Evolutionary conservation across 106 monocot genomes (phyloP).

Genomic region (Allium fistulosum): DNA sequence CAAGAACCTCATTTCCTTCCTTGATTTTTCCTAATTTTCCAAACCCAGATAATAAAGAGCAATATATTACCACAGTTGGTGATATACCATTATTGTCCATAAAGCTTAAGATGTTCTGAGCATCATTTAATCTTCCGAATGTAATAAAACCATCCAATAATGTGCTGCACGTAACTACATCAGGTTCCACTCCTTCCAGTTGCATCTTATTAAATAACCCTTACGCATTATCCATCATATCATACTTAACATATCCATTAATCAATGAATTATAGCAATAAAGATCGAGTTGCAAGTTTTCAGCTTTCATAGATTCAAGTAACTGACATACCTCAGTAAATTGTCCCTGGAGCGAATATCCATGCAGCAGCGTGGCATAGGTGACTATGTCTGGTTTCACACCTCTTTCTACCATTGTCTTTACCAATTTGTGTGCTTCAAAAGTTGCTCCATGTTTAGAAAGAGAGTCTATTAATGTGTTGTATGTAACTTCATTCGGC

Average conservation of each 20-base stretch:
- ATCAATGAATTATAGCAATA: background rate
- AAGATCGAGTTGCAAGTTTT: background rate
- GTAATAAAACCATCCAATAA: too few species aligned
- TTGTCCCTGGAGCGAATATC: constrained; percentile 11
- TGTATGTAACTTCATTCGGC: background rate
- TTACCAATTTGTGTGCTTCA: constrained; percentile 21
- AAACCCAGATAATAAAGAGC: too few species aligned
- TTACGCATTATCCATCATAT: constrained; percentile 11
- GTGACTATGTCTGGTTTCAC: constrained; percentile 9
- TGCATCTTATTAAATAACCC: constrained; percentile 21
- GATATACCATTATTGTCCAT: too few species aligned
- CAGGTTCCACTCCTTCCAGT: too few species aligned
- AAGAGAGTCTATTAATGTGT: background rate
- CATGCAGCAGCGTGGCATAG: constrained; percentile 15
- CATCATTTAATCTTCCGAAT: too few species aligned
- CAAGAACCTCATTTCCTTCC: too few species aligned
- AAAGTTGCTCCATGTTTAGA: constrained; percentile 10
- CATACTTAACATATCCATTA: constrained; percentile 6
- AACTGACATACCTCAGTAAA: constrained; percentile 3
- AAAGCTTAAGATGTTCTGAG: too few species aligned
- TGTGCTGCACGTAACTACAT: too few species aligned
- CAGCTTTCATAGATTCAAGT: background rate
- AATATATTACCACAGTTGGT: too few species aligned
- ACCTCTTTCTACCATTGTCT: constrained; percentile 15
- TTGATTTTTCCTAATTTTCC: too few species aligned